A percentile compares a stretch with the other conserved stretches of the same genome.
Conservation (phyloP, 2,329 filamentous ascomycete genomes). For the Metarhizium humberi region DNA sequence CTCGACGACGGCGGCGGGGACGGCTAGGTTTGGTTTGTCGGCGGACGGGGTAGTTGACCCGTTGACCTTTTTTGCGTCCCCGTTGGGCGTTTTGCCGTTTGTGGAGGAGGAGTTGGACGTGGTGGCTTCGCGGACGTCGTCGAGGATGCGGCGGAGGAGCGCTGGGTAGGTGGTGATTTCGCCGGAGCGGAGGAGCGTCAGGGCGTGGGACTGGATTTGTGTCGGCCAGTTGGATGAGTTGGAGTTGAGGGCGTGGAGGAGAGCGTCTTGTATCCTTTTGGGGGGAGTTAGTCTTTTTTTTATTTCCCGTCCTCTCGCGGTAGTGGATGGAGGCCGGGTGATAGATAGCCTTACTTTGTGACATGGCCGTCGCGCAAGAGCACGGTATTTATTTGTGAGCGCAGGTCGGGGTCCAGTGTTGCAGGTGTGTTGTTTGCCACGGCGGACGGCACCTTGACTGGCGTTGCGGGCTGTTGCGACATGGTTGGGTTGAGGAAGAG, state of each 20-base stretch:
- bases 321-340: too few species aligned
- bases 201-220: conserved; percentile 47
- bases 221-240: conserved; percentile 55
- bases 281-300: background rate
- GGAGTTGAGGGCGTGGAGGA: conserved; percentile 53
- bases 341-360: conserved; percentile 35
- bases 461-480: conserved; percentile 41
- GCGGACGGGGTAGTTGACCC: conserved; percentile 14
- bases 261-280: conserved; percentile 51
- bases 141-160: conserved; percentile 51
- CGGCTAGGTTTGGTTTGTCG: conserved; percentile 34
- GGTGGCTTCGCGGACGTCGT: conserved; percentile 48
- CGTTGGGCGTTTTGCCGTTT: conserved; percentile 27
- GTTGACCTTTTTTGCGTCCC: conserved; percentile 18
- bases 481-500: conserved; percentile 19
- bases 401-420: conserved; percentile 51
- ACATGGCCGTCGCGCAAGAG: conserved; percentile 51
- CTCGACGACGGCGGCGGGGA: conserved; percentile 51
- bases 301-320: too few species aligned
- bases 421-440: conserved; percentile 51
- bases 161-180: conserved; percentile 50
- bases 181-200: conserved; percentile 50
- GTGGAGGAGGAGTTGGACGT: conserved; percentile 15
- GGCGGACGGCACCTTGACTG: conserved; percentile 50
- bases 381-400: conserved; percentile 52